Percentiles rank a stretch among this genome's conserved stretches.
Conservation (phyloP, 495 filamentous ascomycete genomes). For the Neurospora sp. region DNA sequence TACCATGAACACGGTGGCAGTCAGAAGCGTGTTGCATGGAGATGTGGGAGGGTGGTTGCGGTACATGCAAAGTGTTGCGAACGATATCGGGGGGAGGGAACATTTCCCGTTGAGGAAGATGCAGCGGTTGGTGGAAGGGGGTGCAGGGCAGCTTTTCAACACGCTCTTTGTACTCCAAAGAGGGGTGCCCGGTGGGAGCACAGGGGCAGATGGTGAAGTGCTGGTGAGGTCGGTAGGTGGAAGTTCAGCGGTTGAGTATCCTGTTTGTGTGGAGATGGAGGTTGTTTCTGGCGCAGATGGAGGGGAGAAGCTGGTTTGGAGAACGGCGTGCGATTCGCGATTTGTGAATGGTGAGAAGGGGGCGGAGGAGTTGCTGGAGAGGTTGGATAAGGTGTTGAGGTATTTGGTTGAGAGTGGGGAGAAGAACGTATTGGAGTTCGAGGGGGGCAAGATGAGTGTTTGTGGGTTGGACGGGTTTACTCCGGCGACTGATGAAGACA, state of each 20-base stretch:
- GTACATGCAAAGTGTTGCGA: conserved; percentile 54
- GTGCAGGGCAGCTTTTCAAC: conserved; percentile 42
- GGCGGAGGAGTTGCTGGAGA: neutral
- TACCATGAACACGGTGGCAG: conserved; percentile 65
- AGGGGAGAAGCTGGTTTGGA: conserved; percentile 47
- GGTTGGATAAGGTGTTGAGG: neutral
- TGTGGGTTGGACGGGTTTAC: neutral
- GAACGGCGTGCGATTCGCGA: conserved; percentile 53
- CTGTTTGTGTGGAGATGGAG: conserved; percentile 73
- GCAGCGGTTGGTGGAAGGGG: conserved; percentile 31
- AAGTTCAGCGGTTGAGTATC: conserved; percentile 59
- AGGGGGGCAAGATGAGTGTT: neutral
- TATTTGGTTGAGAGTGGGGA: neutral
- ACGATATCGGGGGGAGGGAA: conserved; percentile 43
- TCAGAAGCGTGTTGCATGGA: conserved; percentile 56
- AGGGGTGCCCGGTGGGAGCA: neutral
- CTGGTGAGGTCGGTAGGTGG: conserved; percentile 47
- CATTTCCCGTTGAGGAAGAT: conserved; percentile 57
- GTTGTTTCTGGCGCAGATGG: conserved; percentile 12
- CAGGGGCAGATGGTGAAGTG: neutral
- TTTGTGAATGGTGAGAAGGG: conserved; percentile 25
- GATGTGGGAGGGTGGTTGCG: conserved; percentile 45
- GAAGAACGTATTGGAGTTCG: neutral
- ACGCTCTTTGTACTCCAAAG: conserved; percentile 63
- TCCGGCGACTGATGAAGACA: neutral